Conservation (phyloP, 371 early-diverging fungal species). For the Coemansia sp. region DNA sequence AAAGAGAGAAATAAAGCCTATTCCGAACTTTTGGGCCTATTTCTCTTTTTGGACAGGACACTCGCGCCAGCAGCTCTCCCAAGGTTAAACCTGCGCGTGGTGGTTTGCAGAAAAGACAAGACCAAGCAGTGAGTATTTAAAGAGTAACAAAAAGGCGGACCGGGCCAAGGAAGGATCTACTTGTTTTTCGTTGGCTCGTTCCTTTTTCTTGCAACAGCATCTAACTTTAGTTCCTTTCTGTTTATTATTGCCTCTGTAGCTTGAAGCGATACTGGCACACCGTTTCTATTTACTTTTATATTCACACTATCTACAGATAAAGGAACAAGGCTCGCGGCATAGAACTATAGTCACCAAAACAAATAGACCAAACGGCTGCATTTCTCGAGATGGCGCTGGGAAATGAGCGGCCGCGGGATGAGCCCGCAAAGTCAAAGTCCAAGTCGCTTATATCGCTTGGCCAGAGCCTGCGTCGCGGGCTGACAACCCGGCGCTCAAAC, state of each 20-base stretch:
- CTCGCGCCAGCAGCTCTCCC: not conserved
- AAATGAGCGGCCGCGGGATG: conserved; percentile 49
- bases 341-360: not conserved
- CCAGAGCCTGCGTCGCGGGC: conserved; percentile 47
- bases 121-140: not conserved
- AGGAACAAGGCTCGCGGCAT: not conserved
- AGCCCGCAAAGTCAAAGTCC: conserved; percentile 45
- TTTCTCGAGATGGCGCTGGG: conserved; percentile 36
- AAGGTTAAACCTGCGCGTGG: conserved; percentile 1
- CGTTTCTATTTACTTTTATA: not conserved
- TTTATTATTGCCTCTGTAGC: not conserved
- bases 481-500: conserved; percentile 42
- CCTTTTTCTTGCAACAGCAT: not conserved
- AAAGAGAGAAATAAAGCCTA: too few relatives aligned
- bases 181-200: not conserved
- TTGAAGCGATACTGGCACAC: not conserved
- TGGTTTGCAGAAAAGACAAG: not conserved
- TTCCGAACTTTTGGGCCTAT: not conserved
- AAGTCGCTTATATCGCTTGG: conserved; percentile 38
- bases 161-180: not conserved
- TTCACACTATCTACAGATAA: not conserved
- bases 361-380: not conserved
- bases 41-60: not conserved
- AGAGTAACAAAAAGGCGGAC: not conserved
- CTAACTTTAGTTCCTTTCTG: not conserved